phyloP scores from a whole-genome alignment of 2,329 filamentous ascomycete genomes.

The Cordyceps militaris region DNA sequence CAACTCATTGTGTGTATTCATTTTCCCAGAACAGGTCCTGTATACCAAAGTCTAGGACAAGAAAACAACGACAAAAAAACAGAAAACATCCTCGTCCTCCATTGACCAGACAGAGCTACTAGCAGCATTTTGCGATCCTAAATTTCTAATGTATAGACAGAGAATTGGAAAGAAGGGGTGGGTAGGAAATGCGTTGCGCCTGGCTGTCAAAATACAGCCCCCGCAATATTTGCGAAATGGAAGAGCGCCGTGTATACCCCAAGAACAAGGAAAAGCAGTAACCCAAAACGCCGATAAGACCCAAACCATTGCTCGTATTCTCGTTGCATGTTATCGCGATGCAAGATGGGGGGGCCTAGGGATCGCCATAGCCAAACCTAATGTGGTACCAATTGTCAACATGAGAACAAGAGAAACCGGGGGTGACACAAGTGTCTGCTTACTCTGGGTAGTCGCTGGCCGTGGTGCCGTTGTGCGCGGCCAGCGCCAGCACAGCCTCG shows the following conservation, averaged over 20 bases:
- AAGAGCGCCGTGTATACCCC: constrained; percentile 6
- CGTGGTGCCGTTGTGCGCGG: constrained; percentile 34
- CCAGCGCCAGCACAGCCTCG: constrained; percentile 41
- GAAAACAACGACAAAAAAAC: background rate
- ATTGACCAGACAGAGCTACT: background rate
- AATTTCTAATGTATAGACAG: background rate
- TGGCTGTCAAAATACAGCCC: background rate
- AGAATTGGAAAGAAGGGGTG: background rate
- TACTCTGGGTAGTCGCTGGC: constrained; percentile 38
- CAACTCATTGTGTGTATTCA: background rate
- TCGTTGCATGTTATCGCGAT: background rate
- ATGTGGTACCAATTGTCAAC: constrained; percentile 12
- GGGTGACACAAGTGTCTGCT: constrained; percentile 18
- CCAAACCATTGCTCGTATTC: background rate
- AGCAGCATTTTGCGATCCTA: background rate
- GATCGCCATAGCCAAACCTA: constrained; percentile 36
- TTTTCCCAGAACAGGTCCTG: background rate
- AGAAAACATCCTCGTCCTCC: background rate
- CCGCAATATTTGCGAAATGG: background rate
- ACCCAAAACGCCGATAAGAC: background rate
- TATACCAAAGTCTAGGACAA: background rate
- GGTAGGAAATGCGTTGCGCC: background rate
- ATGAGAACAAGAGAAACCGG: too few species aligned
- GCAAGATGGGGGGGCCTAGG: constrained; percentile 21
- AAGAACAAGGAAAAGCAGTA: background rate